Evolutionary conservation across 2,329 filamentous ascomycete genomes (phyloP).

Genomic region (Conoideocrella luteorostrata): DNA sequence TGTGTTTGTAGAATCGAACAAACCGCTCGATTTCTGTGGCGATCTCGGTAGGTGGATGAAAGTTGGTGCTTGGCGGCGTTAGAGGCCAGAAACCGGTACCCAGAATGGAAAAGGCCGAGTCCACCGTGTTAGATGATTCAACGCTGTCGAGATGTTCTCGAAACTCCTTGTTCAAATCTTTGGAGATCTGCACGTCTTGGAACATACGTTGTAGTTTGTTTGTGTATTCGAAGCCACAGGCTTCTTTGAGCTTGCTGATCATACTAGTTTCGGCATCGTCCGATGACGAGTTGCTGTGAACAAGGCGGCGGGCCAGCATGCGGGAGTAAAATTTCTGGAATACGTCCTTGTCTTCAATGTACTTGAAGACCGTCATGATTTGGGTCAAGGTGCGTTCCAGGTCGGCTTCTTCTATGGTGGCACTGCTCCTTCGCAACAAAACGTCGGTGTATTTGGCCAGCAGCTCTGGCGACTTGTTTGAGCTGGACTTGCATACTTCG

Average conservation of each 20-base stretch:
- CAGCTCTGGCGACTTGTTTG: slow-evolving; percentile 89
- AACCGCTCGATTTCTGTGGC: slow-evolving; percentile 86
- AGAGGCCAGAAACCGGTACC: slow-evolving; percentile 98
- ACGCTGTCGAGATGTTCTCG: slow-evolving; percentile 61
- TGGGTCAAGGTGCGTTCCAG: slow-evolving; percentile 82
- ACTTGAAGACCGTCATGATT: slow-evolving; percentile 99
- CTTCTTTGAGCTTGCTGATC: slow-evolving; percentile 98
- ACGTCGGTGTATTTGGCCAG: slow-evolving; percentile 94
- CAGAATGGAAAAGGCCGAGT: slow-evolving; percentile 86
- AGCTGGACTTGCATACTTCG: slow-evolving; percentile 87
- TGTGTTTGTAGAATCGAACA: slow-evolving; percentile 85
- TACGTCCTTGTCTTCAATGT: slow-evolving; percentile 99
- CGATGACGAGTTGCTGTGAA: slow-evolving; percentile 91
- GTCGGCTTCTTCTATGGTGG: slow-evolving; percentile 88
- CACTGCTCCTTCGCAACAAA: slow-evolving; percentile 85
- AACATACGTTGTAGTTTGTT: slow-evolving; percentile 99
- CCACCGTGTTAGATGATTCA: slow-evolving; percentile 60
- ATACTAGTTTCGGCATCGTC: slow-evolving; percentile 98
- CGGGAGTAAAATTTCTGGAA: slow-evolving; percentile 99
- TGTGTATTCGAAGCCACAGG: slow-evolving; percentile 97
- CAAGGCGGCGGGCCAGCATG: slow-evolving; percentile 89
- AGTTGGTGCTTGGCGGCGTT: slow-evolving; percentile 77
- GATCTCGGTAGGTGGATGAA: slow-evolving; percentile 80
- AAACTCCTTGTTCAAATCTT: slow-evolving; percentile 89
- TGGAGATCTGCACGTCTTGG: slow-evolving; percentile 98